Evolutionary conservation across 441 rosid species (phyloP).

Genomic region (Aleurites moluccanus): DNA sequence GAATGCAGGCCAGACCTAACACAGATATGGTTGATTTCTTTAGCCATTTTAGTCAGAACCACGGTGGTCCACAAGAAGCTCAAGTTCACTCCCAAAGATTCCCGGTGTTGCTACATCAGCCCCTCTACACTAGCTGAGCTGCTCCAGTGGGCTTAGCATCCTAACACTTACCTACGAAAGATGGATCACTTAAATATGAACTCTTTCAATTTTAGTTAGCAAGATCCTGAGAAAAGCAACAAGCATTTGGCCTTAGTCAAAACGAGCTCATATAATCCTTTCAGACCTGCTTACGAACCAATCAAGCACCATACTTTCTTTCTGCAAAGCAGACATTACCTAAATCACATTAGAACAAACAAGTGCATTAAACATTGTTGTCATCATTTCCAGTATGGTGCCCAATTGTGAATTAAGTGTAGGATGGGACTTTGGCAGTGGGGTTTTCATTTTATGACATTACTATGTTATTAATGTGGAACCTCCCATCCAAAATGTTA

Average conservation of each 20-base stretch:
- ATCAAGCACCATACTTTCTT: not conserved
- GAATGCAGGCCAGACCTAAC: not conserved
- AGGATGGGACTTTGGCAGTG: not conserved
- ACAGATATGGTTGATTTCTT: not conserved
- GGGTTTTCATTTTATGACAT: not conserved
- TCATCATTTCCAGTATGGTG: not conserved
- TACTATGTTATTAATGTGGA: too few relatives aligned
- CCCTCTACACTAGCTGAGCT: not conserved
- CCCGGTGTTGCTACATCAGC: not conserved
- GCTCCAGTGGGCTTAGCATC: not conserved
- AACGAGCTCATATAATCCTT: not conserved
- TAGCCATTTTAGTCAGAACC: not conserved
- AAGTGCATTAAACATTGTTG: not conserved
- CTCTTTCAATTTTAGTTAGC: not conserved
- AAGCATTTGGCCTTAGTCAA: not conserved
- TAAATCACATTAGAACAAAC: not conserved
- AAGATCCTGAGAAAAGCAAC: not conserved
- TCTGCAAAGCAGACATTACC: not conserved
- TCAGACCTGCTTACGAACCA: not conserved
- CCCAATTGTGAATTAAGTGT: not conserved
- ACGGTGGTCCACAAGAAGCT: not conserved
- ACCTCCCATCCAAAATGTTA: not conserved
- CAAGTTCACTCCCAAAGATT: not conserved
- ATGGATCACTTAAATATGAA: not conserved
- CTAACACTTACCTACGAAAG: not conserved